These are phyloP conservation scores for Detonula confervacea DNA, from an alignment of 352 stramenopile genomes.

Conservation along the genomic window DNA sequence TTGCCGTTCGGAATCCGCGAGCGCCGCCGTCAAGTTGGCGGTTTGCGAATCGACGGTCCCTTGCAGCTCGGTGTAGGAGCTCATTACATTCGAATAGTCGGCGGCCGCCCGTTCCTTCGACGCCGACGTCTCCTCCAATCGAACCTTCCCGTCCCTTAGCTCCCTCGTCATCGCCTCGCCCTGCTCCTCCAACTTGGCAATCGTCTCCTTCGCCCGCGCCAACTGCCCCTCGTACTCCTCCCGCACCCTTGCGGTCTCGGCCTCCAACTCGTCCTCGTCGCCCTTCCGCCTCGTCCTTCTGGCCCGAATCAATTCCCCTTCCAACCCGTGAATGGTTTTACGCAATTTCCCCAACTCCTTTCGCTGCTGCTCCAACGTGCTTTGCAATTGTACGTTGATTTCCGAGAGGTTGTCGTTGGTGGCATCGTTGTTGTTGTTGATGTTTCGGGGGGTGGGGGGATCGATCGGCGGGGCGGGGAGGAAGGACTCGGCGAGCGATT, in stretches of 20 bases:
- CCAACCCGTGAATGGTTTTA: constrained; percentile 31
- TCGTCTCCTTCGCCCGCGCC: constrained; percentile 10
- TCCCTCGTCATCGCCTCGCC: background rate
- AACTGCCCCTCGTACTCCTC: constrained; percentile 29
- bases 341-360: constrained; percentile 34
- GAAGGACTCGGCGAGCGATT: constrained; percentile 4
- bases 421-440: constrained; percentile 20
- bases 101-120: constrained; percentile 42
- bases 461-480: constrained; percentile 1
- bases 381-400: constrained; percentile 32
- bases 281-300: constrained; percentile 7
- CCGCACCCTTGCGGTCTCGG: constrained; percentile 1
- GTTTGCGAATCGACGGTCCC: constrained; percentile 2
- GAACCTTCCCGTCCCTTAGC: background rate
- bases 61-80: constrained; percentile 39
- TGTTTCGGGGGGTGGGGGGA: constrained; percentile 14
- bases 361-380: constrained; percentile 18
- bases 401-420: constrained; percentile 17
- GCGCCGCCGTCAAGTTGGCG: background rate
- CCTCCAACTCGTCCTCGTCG: constrained; percentile 16
- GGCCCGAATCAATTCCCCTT: constrained; percentile 13
- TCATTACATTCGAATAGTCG: constrained; percentile 45
- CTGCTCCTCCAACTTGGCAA: constrained; percentile 12
- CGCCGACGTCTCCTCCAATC: constrained; percentile 25
- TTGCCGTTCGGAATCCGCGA: background rate